Conservation (phyloP, 2,329 filamentous ascomycete genomes). For the Colletotrichum neosansevieriae region DNA sequence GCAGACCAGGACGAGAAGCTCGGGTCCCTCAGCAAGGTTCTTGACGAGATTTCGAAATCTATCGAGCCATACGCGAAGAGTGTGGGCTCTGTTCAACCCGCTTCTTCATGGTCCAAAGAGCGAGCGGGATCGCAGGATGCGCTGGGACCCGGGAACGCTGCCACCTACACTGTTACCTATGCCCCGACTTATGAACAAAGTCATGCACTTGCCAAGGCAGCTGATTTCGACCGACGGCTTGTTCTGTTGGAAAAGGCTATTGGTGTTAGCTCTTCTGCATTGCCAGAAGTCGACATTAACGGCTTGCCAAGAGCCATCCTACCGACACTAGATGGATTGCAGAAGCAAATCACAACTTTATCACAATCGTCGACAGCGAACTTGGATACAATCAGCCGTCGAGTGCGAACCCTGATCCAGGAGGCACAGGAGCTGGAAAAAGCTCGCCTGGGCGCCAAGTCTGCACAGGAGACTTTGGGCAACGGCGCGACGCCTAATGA, state of each 20-base stretch:
- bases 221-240: slow-evolving; percentile 88
- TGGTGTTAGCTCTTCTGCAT: slow-evolving; percentile 78
- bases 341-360: slow-evolving; percentile 83
- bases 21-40: slow-evolving; percentile 75
- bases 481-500: slow-evolving; percentile 57
- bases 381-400: slow-evolving; percentile 77
- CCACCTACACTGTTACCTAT: slow-evolving; percentile 74
- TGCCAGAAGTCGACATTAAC: slow-evolving; percentile 71
- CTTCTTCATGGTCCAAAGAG: slow-evolving; percentile 31
- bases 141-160: slow-evolving; percentile 24
- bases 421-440: slow-evolving; percentile 81
- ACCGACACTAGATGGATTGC: slow-evolving; percentile 83
- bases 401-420: slow-evolving; percentile 76
- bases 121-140: slow-evolving; percentile 42
- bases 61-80: slow-evolving; percentile 44
- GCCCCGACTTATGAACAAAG: slow-evolving; percentile 74
- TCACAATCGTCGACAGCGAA: slow-evolving; percentile 78
- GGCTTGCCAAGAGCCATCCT: slow-evolving; percentile 77
- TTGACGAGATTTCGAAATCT: slow-evolving; percentile 72
- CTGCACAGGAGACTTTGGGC: slow-evolving; percentile 69
- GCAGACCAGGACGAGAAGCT: slow-evolving; percentile 68
- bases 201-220: slow-evolving; percentile 81
- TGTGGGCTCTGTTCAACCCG: slow-evolving; percentile 23
- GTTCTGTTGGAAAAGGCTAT: slow-evolving; percentile 83
- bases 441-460: slow-evolving; percentile 71